Percentiles rank a stretch among this genome's conserved stretches.
Evolutionary conservation across 108 stramenopile genomes (phyloP).

Genomic region (Chaetoceros tenuissimus): DNA sequence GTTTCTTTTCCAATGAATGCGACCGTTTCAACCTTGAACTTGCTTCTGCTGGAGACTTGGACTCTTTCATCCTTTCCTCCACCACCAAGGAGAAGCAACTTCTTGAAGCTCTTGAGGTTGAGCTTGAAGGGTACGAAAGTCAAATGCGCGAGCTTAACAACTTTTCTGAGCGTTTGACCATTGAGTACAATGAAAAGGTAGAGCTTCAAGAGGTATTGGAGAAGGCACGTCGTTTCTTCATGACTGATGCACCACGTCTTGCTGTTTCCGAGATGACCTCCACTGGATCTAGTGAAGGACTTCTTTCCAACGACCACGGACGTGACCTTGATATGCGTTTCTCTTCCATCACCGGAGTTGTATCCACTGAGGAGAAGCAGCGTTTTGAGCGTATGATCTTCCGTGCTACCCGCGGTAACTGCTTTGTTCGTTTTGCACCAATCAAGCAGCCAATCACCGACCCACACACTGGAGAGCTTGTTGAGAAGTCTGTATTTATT

Average conservation of each 20-base stretch:
- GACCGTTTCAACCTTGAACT: constrained; percentile 81
- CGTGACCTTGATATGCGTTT: constrained; percentile 93
- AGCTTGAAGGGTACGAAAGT: constrained; percentile 86
- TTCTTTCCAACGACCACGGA: constrained; percentile 45
- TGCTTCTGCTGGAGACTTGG: constrained; percentile 54
- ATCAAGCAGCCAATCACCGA: constrained; percentile 89
- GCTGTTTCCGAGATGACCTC: constrained; percentile 55
- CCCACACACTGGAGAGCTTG: constrained; percentile 62
- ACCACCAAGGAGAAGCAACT: constrained; percentile 62
- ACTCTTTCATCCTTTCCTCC: constrained; percentile 43
- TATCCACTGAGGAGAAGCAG: constrained; percentile 77
- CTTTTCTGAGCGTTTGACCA: constrained; percentile 89
- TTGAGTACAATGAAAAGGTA: constrained; percentile 96
- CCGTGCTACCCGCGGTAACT: constrained; percentile 93
- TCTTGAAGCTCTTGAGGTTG: constrained; percentile 77
- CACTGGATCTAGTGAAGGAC: constrained; percentile 19
- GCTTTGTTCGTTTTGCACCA: constrained; percentile 92
- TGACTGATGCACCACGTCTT: constrained; percentile 83
- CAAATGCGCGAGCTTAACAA: constrained; percentile 90
- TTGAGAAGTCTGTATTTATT: constrained; percentile 93
- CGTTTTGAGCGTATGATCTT: constrained; percentile 98
- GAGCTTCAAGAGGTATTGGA: constrained; percentile 93
- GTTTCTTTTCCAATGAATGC: constrained; percentile 83
- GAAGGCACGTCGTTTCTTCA: constrained; percentile 89
- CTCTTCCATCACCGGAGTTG: constrained; percentile 91